phyloP scores from a whole-genome alignment of 2,329 filamentous ascomycete genomes.

The Lasiodiplodia hormozganensis region DNA sequence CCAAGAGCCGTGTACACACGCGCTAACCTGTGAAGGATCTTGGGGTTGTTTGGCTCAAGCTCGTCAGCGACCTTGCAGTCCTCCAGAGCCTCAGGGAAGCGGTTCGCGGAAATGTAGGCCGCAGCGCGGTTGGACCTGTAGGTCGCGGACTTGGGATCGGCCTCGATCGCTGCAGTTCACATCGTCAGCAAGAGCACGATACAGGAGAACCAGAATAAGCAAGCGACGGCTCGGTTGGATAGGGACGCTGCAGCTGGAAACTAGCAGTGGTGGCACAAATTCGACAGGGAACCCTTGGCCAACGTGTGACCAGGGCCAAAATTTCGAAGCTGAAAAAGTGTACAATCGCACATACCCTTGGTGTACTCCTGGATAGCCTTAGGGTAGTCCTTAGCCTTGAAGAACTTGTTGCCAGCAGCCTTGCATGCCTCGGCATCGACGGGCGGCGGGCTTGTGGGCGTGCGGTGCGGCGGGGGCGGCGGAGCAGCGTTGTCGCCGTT shows the following conservation, averaged over 20 bases:
- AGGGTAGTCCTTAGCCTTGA: conserved; percentile 90
- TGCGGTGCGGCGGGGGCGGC: conserved; percentile 74
- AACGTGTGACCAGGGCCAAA: conserved; percentile 10
- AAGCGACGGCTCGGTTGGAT: background rate
- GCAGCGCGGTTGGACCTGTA: conserved; percentile 96
- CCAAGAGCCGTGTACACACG: conserved; percentile 90
- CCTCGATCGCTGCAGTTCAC: conserved; percentile 74
- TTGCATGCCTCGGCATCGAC: conserved; percentile 94
- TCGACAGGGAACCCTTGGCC: conserved; percentile 10
- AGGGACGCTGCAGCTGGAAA: conserved; percentile 6
- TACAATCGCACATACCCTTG: conserved; percentile 71
- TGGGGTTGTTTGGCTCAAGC: conserved; percentile 83
- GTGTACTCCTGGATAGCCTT: conserved; percentile 92
- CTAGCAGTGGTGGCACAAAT: conserved; percentile 8
- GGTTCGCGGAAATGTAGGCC: conserved; percentile 86
- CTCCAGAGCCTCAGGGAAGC: conserved; percentile 80
- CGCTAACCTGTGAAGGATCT: conserved; percentile 86
- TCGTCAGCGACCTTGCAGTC: conserved; percentile 85
- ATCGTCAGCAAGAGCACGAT: background rate
- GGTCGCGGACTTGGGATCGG: conserved; percentile 83
- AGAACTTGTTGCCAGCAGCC: conserved; percentile 91
- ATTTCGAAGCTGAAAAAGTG: conserved; percentile 12
- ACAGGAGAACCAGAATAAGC: conserved; percentile 30
- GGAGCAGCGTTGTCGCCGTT: conserved; percentile 52
- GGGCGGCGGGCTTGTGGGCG: conserved; percentile 56